These are phyloP conservation scores for Purpureocillium lavendulum DNA, from an alignment of 2,329 filamentous ascomycete genomes.

Conservation along the genomic window DNA sequence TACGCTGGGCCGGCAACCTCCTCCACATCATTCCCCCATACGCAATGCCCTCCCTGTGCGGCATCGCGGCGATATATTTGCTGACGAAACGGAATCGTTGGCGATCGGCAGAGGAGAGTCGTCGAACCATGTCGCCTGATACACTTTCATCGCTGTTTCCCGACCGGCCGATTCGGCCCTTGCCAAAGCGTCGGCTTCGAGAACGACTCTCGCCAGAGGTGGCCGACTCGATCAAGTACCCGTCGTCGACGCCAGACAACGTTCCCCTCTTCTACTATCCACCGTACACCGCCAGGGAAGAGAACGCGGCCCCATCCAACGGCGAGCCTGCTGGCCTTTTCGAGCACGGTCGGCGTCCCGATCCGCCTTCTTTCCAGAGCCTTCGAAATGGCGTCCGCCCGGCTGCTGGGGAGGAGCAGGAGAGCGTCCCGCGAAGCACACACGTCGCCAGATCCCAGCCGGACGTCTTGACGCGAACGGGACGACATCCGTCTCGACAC, in stretches of 20 bases:
- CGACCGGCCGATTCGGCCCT: conserved; percentile 83
- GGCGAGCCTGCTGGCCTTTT: conserved; percentile 11
- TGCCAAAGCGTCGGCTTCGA: conserved; percentile 82
- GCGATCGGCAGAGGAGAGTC: conserved; percentile 30
- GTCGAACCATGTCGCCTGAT: conserved; percentile 60
- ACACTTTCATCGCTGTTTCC: conserved; percentile 74
- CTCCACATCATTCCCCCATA: conserved; percentile 5
- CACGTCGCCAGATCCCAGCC: conserved; percentile 37
- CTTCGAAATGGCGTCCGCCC: conserved; percentile 34
- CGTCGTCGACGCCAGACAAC: conserved; percentile 61
- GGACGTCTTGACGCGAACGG: conserved; percentile 34
- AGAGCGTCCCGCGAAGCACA: conserved; percentile 26
- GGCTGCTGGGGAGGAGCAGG: conserved; percentile 55
- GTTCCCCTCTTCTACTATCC: conserved; percentile 63
- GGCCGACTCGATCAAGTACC: conserved; percentile 74
- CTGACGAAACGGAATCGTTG: conserved; percentile 16
- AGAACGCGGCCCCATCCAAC: conserved; percentile 17
- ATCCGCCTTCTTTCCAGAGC: conserved; percentile 16
- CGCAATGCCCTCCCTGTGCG: conserved; percentile 7
- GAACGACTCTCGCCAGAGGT: conserved; percentile 81
- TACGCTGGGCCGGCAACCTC: conserved; percentile 2
- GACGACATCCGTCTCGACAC: conserved; percentile 33
- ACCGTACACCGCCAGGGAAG: conserved; percentile 45
- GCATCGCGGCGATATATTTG: conserved; percentile 13
- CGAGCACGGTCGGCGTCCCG: conserved; percentile 14